phyloP scores from a whole-genome alignment of 1,284 basidiomycete species.

The Fomitopsis betulina region DNA sequence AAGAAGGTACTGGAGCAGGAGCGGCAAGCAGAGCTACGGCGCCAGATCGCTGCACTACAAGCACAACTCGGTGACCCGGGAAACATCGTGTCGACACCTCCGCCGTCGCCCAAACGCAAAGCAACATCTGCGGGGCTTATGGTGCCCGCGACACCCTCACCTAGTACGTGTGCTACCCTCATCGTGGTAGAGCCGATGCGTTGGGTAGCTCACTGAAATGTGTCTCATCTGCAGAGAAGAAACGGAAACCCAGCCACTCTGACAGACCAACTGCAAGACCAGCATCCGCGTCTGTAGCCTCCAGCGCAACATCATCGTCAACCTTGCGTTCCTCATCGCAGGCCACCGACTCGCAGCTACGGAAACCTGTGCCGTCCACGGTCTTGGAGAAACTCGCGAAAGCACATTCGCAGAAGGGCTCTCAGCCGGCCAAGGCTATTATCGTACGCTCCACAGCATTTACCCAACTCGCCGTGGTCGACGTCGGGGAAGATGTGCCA shows the following conservation, averaged over 20 bases:
- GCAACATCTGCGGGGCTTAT: constrained; percentile 38
- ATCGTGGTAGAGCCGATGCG: background rate
- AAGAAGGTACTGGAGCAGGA: constrained; percentile 7
- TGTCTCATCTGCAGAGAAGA: constrained; percentile 1
- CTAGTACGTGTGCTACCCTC: constrained; percentile 42
- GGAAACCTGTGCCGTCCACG: constrained; percentile 38
- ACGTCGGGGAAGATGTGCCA: constrained; percentile 8
- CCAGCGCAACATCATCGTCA: background rate
- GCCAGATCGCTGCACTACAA: constrained; percentile 38
- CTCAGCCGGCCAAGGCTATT: constrained; percentile 13
- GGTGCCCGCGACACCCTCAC: constrained; percentile 66
- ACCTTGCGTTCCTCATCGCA: background rate
- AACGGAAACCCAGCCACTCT: constrained; percentile 11
- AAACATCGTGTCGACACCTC: constrained; percentile 8
- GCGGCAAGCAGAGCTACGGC: constrained; percentile 34
- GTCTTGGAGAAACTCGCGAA: constrained; percentile 44
- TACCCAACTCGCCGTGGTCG: constrained; percentile 26
- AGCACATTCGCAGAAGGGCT: constrained; percentile 23
- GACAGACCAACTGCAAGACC: background rate
- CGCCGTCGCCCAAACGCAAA: constrained; percentile 48
- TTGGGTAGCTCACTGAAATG: background rate
- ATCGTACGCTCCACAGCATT: constrained; percentile 39
- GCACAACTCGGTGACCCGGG: constrained; percentile 35
- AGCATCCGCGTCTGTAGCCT: background rate
- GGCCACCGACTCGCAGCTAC: background rate